phyloP scores from a whole-genome alignment of 1,139 yeast genomes.

The Protomyces inouyei region DNA sequence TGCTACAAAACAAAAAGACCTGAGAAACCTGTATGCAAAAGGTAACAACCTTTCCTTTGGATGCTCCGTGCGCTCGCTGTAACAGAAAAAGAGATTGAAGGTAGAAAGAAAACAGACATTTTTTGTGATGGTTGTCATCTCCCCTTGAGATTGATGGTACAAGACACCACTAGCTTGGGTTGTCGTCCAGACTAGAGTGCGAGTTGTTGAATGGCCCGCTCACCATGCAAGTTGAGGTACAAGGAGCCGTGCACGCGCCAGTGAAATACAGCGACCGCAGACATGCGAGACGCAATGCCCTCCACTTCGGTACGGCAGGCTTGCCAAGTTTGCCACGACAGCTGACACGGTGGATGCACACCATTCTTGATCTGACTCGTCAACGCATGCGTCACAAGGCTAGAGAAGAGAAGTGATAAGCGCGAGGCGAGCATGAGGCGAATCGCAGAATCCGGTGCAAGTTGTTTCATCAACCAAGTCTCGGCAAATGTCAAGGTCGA shows the following conservation, averaged over 20 bases:
- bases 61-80: no score
- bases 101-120: no score
- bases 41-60: no score
- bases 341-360: background rate
- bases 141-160: no score
- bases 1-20: no score
- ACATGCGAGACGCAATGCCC: conserved; percentile 4
- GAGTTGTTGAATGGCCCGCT: background rate
- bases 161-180: no score
- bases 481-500: background rate
- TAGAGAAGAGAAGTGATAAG: background rate
- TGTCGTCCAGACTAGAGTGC: background rate
- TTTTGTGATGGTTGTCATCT: no score
- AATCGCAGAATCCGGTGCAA: background rate
- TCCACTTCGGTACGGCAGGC: conserved; percentile 1
- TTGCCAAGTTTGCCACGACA: background rate
- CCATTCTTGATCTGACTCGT: background rate
- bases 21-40: no score
- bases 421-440: conserved; percentile 10
- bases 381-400: background rate
- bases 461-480: conserved; percentile 10
- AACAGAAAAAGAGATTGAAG: no score
- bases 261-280: conserved; percentile 11
- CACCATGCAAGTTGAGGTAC: background rate
- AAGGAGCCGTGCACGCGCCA: conserved; percentile 14